Conservation (phyloP, 2,329 filamentous ascomycete species). For the Albifimbria verrucaria region DNA sequence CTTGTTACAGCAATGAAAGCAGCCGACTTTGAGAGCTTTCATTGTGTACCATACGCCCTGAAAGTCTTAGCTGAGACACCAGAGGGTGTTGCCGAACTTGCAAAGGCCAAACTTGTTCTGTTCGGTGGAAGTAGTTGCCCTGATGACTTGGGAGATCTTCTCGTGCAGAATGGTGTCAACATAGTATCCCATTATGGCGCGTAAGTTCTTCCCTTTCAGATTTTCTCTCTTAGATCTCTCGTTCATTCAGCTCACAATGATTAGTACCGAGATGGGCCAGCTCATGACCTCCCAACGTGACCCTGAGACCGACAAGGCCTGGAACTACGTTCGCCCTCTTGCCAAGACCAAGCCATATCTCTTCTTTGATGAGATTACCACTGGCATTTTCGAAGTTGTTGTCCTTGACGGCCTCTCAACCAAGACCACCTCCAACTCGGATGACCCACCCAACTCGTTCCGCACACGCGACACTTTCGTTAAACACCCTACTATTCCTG, state of each 20-base stretch:
- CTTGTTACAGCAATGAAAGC: slow-evolving; percentile 39
- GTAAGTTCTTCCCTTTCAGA: slow-evolving; percentile 28
- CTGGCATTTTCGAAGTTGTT: slow-evolving; percentile 32
- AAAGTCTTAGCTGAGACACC: slow-evolving; percentile 59
- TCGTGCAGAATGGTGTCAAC: slow-evolving; percentile 51
- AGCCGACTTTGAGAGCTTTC: slow-evolving; percentile 46
- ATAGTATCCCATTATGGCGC: slow-evolving; percentile 56
- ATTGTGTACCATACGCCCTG: slow-evolving; percentile 61
- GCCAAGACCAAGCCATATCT: slow-evolving; percentile 17
- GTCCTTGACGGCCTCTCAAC: slow-evolving; percentile 34
- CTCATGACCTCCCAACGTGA: slow-evolving; percentile 57
- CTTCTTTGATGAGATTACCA: slow-evolving; percentile 22
- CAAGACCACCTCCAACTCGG: slow-evolving; percentile 24
- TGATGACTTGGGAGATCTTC: slow-evolving; percentile 52
- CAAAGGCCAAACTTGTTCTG: slow-evolving; percentile 47
- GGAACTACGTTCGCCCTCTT: slow-evolving; percentile 56
- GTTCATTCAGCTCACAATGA: not conserved
- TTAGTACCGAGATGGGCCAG: slow-evolving; percentile 55
- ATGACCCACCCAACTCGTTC: slow-evolving; percentile 41
- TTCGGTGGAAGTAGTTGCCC: slow-evolving; percentile 58
- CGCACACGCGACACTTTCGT: slow-evolving; percentile 42
- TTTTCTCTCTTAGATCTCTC: not conserved
- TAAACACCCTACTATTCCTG: slow-evolving; percentile 35
- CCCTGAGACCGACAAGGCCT: slow-evolving; percentile 49
- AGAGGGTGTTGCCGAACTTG: slow-evolving; percentile 47